Percentiles rank a stretch among this genome's conserved stretches.
These are phyloP conservation scores for Pilaira anomala DNA, from an alignment of 192 early-diverging fungal species.

Conservation along the genomic window DNA sequence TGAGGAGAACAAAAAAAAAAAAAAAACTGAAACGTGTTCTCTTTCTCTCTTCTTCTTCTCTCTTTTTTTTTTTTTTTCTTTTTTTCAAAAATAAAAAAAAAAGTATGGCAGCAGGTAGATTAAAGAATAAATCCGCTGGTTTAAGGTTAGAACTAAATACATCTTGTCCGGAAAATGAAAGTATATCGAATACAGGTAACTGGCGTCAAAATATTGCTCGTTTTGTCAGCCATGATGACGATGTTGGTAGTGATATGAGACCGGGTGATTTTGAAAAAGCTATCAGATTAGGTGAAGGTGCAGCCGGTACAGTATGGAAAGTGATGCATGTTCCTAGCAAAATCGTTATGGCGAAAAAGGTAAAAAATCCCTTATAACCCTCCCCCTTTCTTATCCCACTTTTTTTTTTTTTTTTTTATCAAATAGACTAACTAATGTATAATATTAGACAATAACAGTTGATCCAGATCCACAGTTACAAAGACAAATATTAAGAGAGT, in stretches of 20 bases:
- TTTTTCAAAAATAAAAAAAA: too few species aligned
- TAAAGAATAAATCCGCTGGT: too few species aligned
- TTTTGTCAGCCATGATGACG: slow-evolving; percentile 20
- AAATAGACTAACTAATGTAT: too few species aligned
- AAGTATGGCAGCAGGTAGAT: too few species aligned
- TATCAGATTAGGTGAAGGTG: slow-evolving; percentile 85
- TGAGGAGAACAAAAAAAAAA: too few species aligned
- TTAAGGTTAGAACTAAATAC: too few species aligned
- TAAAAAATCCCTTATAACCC: slow-evolving; percentile 31
- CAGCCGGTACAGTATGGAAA: slow-evolving; percentile 89
- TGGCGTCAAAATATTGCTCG: slow-evolving; percentile 33
- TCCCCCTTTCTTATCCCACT: too few species aligned
- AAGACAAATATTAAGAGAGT: slow-evolving; percentile 84
- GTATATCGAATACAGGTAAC: slow-evolving; percentile 15
- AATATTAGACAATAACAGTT: slow-evolving; percentile 50
- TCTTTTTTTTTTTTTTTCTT: too few species aligned
- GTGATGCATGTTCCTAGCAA: slow-evolving; percentile 69
- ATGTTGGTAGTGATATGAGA: slow-evolving; percentile 20
- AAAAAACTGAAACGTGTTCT: too few species aligned
- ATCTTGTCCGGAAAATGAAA: not conserved
- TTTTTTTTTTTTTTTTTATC: too few species aligned
- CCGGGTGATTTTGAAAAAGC: slow-evolving; percentile 75
- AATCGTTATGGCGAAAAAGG: slow-evolving; percentile 91
- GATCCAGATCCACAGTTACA: slow-evolving; percentile 66
- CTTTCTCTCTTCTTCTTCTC: too few species aligned